phyloP scores from a whole-genome alignment of 1,284 basidiomycete species.

The Naganishia cerealis region DNA sequence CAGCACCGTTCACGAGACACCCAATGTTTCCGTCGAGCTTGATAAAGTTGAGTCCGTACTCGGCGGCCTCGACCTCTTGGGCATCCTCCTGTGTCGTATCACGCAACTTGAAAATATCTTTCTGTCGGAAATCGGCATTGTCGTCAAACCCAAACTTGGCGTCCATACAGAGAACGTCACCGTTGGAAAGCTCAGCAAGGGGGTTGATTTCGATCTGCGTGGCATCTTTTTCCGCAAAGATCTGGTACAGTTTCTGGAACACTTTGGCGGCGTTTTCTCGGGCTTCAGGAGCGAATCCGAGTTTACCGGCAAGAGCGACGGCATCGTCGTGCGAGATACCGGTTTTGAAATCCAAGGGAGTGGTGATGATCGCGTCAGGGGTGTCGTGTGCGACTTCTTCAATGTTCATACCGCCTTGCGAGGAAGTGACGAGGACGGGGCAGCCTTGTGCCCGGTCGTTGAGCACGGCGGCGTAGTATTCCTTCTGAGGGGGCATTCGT shows the following conservation, averaged over 20 bases:
- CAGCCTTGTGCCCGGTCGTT: conserved; percentile 89
- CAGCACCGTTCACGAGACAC: conserved; percentile 97
- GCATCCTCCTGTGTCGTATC: conserved; percentile 95
- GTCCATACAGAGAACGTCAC: conserved; percentile 97
- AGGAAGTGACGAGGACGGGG: conserved; percentile 90
- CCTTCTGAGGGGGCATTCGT: conserved; percentile 86
- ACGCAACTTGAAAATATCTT: conserved; percentile 83
- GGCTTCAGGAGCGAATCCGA: conserved; percentile 80
- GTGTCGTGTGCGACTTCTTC: conserved; percentile 99
- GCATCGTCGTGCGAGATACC: conserved; percentile 77
- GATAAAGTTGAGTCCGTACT: conserved; percentile 94
- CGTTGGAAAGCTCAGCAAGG: conserved; percentile 90
- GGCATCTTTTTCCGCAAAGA: conserved; percentile 98
- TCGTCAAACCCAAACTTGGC: conserved; percentile 99
- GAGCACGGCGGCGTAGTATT: conserved; percentile 96
- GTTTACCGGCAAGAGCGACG: conserved; percentile 76
- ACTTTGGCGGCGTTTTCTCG: conserved; percentile 85
- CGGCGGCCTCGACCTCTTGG: conserved; percentile 85
- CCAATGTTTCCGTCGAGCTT: conserved; percentile 98
- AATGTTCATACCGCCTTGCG: conserved; percentile 96
- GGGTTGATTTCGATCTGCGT: conserved; percentile 99
- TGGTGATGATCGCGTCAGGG: conserved; percentile 92
- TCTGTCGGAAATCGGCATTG: conserved; percentile 96
- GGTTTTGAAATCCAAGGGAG: conserved; percentile 81
- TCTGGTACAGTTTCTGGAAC: conserved; percentile 90